Conservation (phyloP, 225 moss, liverwort and hornwort species). For the Polytrichum formosum region DNA sequence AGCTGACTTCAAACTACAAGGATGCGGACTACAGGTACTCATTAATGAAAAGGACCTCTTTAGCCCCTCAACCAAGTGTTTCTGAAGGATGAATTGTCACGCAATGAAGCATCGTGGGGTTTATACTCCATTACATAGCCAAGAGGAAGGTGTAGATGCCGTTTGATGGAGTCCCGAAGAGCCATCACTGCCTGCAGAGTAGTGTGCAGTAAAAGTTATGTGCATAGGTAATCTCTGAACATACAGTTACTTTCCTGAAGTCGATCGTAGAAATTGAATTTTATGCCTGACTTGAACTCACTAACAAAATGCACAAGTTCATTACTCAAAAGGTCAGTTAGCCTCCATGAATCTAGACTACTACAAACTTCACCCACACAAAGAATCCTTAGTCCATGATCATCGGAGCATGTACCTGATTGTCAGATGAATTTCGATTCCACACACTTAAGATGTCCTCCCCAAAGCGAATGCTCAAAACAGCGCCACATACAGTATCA, state of each 20-base stretch:
- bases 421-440: slow-evolving; percentile 92
- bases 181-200: slow-evolving; percentile 87
- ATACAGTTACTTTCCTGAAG: too few species aligned
- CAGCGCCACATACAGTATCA: slow-evolving; percentile 96
- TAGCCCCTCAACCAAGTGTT: slow-evolving; percentile 98
- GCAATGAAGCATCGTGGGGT: slow-evolving; percentile 94
- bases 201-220: not conserved
- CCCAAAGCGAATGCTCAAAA: slow-evolving; percentile 96
- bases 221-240: too few species aligned
- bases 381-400: too few species aligned
- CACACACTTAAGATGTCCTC: slow-evolving; percentile 98
- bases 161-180: slow-evolving; percentile 89
- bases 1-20: too few species aligned
- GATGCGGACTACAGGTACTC: too few species aligned
- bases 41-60: too few species aligned
- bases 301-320: too few species aligned
- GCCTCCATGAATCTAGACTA: too few species aligned
- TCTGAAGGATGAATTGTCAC: slow-evolving; percentile 94
- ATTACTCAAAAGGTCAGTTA: too few species aligned
- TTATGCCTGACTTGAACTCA: too few species aligned
- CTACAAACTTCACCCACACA: too few species aligned
- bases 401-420: slow-evolving; percentile 47
- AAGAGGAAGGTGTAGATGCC: slow-evolving; percentile 86
- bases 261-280: too few species aligned
- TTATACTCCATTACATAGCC: slow-evolving; percentile 98